Evolutionary conservation across 148 eudicot species (phyloP).

Genomic region (Vaccinium myrtillus): DNA sequence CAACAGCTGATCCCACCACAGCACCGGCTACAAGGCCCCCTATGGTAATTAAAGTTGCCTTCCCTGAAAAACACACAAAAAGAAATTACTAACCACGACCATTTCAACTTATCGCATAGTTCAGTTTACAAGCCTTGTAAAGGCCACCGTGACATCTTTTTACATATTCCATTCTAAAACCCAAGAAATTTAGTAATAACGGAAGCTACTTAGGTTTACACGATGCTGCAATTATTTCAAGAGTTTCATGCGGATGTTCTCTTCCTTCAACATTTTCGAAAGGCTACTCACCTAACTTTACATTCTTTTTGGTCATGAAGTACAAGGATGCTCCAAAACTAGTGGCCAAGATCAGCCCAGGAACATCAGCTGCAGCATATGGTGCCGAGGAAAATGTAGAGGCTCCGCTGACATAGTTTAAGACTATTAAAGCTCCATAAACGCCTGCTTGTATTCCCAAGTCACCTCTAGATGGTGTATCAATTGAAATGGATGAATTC

Average conservation of each 20-base stretch:
- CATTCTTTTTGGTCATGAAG: conserved; percentile 87
- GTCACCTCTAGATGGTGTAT: conserved; percentile 62
- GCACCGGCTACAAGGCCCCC: conserved; percentile 96
- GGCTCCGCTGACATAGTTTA: conserved; percentile 77
- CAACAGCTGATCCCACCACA: conserved; percentile 88
- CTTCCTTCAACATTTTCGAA: not conserved
- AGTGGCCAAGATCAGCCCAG: conserved; percentile 82
- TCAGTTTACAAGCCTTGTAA: not conserved
- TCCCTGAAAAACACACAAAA: conserved; percentile 52
- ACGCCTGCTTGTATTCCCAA: conserved; percentile 91
- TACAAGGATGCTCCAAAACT: conserved; percentile 95
- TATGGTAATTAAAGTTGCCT: conserved; percentile 77
- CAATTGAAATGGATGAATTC: conserved; percentile 55
- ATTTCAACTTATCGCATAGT: not conserved
- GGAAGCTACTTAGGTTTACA: not conserved
- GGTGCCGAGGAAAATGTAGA: conserved; percentile 51
- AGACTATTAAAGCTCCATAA: conserved; percentile 81
- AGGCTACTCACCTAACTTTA: conserved; percentile 65
- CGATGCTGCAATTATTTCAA: not conserved
- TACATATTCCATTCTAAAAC: not conserved
- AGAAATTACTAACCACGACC: not conserved
- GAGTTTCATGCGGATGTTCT: not conserved
- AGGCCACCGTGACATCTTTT: not conserved
- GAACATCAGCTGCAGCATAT: conserved; percentile 81
- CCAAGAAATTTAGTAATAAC: not conserved